Base-by-base conservation (phyloP, 768 basidiomycete species). In the Leccinum aurantiacum region DNA sequence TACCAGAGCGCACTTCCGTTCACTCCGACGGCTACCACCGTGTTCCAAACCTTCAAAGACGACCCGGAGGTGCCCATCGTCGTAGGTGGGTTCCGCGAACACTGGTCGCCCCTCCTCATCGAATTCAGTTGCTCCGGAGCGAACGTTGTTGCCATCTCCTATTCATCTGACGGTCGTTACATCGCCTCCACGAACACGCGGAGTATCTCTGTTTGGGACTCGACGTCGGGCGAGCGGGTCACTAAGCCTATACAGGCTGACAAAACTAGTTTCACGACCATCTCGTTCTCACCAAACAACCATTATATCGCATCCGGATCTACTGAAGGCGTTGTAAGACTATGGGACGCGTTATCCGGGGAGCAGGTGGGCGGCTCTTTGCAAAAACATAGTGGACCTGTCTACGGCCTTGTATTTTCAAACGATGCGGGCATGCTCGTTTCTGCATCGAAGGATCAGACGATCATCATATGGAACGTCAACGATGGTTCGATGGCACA, bases 1-100 rank as follows among this genome's bases (percentile, higher is more conserved):
- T 74, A 74, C 61, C 63, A 65, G 24, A 65, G 68, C 17, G 72
- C 72, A 17, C 69, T 74, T 22, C 74, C 72, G 3, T 74, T 74
- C 54, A 63, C 72, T 41, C 72, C 72, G 3, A 74, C 61, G n/a
- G 49, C 63, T 11, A 63, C 68, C 9, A 49, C 58, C 8, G 48
- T 75, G 35, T 74, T 69, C 49, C 65, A 63, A 37, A 61, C 60
- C 15, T 74, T 74, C 63, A 69, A 72, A 46, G 60, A 66, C 1
- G 70, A 72, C 22, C 53, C 63, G 17, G 56, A 63, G 9, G 3
- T 66, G 10, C 72, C 74, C 17, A 6, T 63, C 49, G 35, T 75
- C 44, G 62, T 48, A 1, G 74, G 72, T 17, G 71, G 71, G 9
- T 74, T 69, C 46, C 74, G 70, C 6, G 65, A 72, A 41, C 64